These are phyloP conservation scores for Helicocarpus griseus DNA, from an alignment of 2,329 filamentous ascomycete genomes.

Conservation along the genomic window DNA sequence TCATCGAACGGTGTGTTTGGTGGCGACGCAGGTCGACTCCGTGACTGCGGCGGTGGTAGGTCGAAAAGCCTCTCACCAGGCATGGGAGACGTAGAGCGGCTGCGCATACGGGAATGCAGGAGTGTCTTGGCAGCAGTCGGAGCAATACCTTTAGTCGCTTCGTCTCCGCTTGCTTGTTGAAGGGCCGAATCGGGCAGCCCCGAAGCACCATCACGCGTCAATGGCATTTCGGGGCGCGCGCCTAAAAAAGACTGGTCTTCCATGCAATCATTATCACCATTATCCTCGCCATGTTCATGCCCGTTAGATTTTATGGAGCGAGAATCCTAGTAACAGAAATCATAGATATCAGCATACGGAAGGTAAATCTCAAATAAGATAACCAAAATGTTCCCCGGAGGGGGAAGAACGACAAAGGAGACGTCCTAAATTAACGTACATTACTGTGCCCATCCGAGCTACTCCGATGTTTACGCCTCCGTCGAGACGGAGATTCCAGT, in stretches of 20 bases:
- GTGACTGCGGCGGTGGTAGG: slow-evolving; percentile 20
- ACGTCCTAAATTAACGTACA: slow-evolving; percentile 4
- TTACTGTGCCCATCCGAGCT: slow-evolving; percentile 8
- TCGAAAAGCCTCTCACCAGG: slow-evolving; percentile 21
- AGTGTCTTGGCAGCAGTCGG: not conserved
- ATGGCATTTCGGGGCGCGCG: slow-evolving; percentile 51
- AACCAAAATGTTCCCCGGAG: not conserved
- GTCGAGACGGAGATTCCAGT: slow-evolving; percentile 12
- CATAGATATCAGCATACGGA: slow-evolving; percentile 7
- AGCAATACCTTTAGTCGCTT: not conserved
- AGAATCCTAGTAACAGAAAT: slow-evolving; percentile 18
- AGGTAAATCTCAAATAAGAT: not conserved
- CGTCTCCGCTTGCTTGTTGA: not conserved
- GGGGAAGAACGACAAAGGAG: slow-evolving; percentile 11
- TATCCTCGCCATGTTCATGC: slow-evolving; percentile 3
- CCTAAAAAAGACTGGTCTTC: slow-evolving; percentile 52
- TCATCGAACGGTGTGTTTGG: slow-evolving; percentile 9
- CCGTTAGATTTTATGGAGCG: slow-evolving; percentile 2
- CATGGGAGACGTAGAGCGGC: slow-evolving; percentile 27
- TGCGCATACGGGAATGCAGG: slow-evolving; percentile 15
- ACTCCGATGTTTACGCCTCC: slow-evolving; percentile 17
- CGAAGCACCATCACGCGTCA: slow-evolving; percentile 37
- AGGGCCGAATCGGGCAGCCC: slow-evolving; percentile 19
- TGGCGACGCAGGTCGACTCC: slow-evolving; percentile 26
- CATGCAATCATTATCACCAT: slow-evolving; percentile 24